Evolutionary conservation across 2,329 filamentous ascomycete species (phyloP).

Genomic region (Beauveria rudraprayagi): DNA sequence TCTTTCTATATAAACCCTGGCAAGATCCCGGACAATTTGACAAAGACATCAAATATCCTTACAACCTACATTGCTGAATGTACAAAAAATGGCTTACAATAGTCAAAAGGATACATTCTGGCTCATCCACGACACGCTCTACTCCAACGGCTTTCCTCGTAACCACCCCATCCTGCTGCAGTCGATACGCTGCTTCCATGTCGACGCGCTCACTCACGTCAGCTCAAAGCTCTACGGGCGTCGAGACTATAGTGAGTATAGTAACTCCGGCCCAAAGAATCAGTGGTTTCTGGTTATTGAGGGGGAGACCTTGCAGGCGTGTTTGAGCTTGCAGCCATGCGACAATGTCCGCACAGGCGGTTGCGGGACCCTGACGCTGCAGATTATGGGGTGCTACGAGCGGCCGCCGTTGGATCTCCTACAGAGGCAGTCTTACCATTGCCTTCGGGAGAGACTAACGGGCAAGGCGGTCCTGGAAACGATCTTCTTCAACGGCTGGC

Average conservation of each 20-base stretch:
- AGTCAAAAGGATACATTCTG: neutral
- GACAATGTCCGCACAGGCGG: neutral
- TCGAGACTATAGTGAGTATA: neutral
- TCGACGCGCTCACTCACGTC: neutral
- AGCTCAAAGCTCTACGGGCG: neutral
- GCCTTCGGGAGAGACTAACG: neutral
- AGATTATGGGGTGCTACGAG: neutral
- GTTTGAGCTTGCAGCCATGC: neutral
- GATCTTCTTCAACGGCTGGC: neutral
- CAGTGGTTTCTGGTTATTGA: slow-evolving; percentile 6
- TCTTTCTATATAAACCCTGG: neutral
- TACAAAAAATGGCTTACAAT: neutral
- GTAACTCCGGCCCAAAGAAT: neutral
- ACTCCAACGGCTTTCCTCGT: neutral
- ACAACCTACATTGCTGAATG: neutral
- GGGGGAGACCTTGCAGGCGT: neutral
- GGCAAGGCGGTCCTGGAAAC: neutral
- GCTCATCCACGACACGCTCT: slow-evolving; percentile 1
- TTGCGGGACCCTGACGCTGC: neutral
- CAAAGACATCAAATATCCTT: neutral
- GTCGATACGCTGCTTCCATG: neutral
- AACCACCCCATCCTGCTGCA: neutral
- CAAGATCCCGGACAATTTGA: neutral
- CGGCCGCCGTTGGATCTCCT: neutral
- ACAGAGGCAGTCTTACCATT: neutral